Evolutionary conservation across 2,329 filamentous ascomycete genomes (phyloP).

Genomic region (Hypoxylon sp.): DNA sequence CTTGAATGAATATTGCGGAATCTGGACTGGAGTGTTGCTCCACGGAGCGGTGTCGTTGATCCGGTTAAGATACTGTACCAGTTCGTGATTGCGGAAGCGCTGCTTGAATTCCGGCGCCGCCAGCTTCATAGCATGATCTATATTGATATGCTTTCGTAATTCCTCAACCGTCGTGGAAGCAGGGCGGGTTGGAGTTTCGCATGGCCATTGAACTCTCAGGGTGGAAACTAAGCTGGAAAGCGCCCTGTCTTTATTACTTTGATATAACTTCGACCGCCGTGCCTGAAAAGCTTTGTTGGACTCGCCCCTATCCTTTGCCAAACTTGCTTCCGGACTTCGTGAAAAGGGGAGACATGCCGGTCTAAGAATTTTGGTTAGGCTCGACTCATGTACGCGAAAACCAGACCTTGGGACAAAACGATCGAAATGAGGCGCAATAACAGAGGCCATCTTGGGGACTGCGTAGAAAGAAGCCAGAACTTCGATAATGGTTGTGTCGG

Average conservation of each 20-base stretch:
- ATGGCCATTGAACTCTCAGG: conserved; percentile 31
- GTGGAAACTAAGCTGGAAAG: neutral
- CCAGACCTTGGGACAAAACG: conserved; percentile 1
- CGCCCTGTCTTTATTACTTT: neutral
- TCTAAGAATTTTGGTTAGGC: neutral
- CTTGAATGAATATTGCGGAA: neutral
- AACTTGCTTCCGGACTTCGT: conserved; percentile 3
- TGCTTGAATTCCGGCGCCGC: conserved; percentile 9
- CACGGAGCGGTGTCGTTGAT: conserved; percentile 5
- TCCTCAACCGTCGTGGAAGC: too few relatives aligned
- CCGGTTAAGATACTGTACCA: conserved; percentile 23
- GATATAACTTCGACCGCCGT: neutral
- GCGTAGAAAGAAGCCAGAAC: conserved; percentile 34
- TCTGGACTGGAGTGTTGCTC: neutral
- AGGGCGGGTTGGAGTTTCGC: conserved; percentile 3
- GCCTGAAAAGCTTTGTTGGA: neutral
- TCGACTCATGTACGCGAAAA: neutral
- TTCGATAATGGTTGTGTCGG: conserved; percentile 32
- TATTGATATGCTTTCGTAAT: conserved; percentile 16
- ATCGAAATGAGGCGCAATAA: neutral
- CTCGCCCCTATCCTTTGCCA: neutral
- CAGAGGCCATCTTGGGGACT: conserved; percentile 11
- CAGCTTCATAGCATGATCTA: neutral
- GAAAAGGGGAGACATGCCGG: neutral
- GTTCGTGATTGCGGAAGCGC: conserved; percentile 34